A percentile compares a stretch with the other conserved stretches of the same genome.
These are phyloP conservation scores for Strigomonas culicis DNA, from an alignment of 208 protist species.

Conservation along the genomic window DNA sequence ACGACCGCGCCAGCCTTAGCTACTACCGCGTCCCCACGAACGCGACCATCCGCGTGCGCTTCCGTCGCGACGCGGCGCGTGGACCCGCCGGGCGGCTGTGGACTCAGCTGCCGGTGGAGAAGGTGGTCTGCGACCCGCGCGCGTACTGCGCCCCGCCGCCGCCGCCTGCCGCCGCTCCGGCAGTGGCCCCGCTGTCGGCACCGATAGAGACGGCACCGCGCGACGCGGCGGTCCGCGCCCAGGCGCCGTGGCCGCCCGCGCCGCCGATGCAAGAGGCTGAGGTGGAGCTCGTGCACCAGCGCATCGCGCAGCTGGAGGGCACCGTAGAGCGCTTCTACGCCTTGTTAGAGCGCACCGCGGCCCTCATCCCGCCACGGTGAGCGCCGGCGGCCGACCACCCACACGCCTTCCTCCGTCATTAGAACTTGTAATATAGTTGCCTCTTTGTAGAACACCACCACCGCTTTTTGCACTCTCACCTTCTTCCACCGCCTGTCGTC, in stretches of 20 bases:
- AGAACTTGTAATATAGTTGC: too few relatives aligned
- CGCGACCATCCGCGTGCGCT: constrained; percentile 43
- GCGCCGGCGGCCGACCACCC: too few relatives aligned
- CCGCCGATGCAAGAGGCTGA: not conserved
- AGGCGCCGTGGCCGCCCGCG: not conserved
- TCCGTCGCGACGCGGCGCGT: constrained; percentile 11
- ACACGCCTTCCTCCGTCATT: too few relatives aligned
- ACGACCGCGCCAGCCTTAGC: constrained; percentile 73
- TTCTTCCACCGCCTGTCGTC: constrained; percentile 3
- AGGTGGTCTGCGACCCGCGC: constrained; percentile 29
- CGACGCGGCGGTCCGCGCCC: not conserved
- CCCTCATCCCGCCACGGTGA: constrained; percentile 28
- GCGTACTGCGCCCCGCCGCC: not conserved
- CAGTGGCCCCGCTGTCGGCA: not conserved
- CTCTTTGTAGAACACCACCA: not conserved
- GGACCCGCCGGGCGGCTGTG: not conserved
- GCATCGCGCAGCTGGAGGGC: constrained; percentile 55
- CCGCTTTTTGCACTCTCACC: not conserved
- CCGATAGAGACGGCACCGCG: not conserved
- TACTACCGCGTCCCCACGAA: constrained; percentile 85
- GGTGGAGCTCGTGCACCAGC: constrained; percentile 12
- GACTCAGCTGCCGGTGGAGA: not conserved
- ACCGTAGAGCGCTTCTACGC: constrained; percentile 43
- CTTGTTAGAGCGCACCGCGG: constrained; percentile 40
- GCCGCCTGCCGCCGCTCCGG: too few relatives aligned